These are phyloP conservation scores for Arachnopeziza araneosa DNA, from an alignment of 2,329 filamentous ascomycete species.

Conservation along the genomic window DNA sequence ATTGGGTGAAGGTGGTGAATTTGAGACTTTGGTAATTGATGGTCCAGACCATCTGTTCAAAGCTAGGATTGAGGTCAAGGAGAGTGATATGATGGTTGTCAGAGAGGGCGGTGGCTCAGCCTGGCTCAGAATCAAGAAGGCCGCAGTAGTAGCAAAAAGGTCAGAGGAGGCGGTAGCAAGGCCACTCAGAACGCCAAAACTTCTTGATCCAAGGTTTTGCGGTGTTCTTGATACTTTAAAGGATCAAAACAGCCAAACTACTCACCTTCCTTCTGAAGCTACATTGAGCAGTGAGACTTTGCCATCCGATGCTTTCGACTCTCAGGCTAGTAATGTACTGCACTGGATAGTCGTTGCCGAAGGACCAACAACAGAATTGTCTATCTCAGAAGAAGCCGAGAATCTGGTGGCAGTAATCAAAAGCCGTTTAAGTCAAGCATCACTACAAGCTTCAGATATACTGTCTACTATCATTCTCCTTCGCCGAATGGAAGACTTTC, in stretches of 20 bases:
- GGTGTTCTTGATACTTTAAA: slow-evolving; percentile 14
- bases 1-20: slow-evolving; percentile 91
- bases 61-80: slow-evolving; percentile 58
- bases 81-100: slow-evolving; percentile 47
- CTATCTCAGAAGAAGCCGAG: slow-evolving; percentile 44
- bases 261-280: neutral
- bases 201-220: slow-evolving; percentile 61
- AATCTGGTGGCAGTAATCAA: slow-evolving; percentile 43
- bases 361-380: neutral
- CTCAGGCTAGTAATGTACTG: neutral
- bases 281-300: neutral
- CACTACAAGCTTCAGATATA: slow-evolving; percentile 39
- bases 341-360: slow-evolving; percentile 16
- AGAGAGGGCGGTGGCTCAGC: slow-evolving; percentile 70
- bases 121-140: slow-evolving; percentile 58
- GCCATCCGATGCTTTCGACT: neutral
- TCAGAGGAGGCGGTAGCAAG: slow-evolving; percentile 34
- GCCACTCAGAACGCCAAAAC: slow-evolving; percentile 49
- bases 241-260: neutral
- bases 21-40: slow-evolving; percentile 84
- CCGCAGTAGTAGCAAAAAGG: slow-evolving; percentile 40
- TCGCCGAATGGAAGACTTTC: slow-evolving; percentile 74
- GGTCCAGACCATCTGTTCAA: slow-evolving; percentile 72
- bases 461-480: slow-evolving; percentile 63
- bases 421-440: slow-evolving; percentile 33